These are phyloP conservation scores for Cyanidiococcus yangmingshanensis DNA, from an alignment of 23 red algal genomes.

Conservation along the genomic window DNA sequence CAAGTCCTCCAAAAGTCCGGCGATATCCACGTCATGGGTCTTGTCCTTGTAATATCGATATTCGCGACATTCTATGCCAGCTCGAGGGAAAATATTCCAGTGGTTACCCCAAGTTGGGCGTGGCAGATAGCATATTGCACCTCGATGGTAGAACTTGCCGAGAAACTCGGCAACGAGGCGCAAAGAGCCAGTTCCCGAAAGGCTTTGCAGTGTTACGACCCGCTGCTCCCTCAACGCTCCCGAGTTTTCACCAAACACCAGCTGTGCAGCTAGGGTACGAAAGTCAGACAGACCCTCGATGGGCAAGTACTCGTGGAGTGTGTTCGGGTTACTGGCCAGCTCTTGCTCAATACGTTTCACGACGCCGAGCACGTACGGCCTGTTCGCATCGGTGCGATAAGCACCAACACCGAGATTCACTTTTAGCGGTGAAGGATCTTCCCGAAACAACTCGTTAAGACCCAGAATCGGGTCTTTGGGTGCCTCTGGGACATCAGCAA, in stretches of 20 bases:
- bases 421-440: conserved; percentile 56
- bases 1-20: conserved; percentile 61
- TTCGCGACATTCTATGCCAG: conserved; percentile 31
- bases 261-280: conserved; percentile 33
- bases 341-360: conserved; percentile 49
- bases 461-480: conserved; percentile 83
- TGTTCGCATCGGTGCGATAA: conserved; percentile 65
- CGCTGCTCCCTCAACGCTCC: conserved; percentile 41
- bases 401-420: conserved; percentile 91
- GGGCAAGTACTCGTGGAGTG: conserved; percentile 84
- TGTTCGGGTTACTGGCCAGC: conserved; percentile 30
- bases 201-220: conserved; percentile 69
- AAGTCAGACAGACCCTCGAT: conserved; percentile 62
- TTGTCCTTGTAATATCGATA: conserved; percentile 70
- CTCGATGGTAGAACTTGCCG: conserved; percentile 28
- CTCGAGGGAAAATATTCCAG: conserved; percentile 48
- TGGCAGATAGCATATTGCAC: conserved; percentile 35
- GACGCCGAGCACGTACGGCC: conserved; percentile 65
- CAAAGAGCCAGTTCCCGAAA: conserved; percentile 75
- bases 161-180: conserved; percentile 69
- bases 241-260: conserved; percentile 57
- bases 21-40: conserved; percentile 57
- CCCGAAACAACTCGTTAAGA: conserved; percentile 38
- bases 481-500: conserved; percentile 42
- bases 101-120: conserved; percentile 87